Evolutionary conservation across 441 rosid genomes (phyloP), one percentile per base, ranked within the genome.

Genomic region (Mallotus japonicus): DNA sequence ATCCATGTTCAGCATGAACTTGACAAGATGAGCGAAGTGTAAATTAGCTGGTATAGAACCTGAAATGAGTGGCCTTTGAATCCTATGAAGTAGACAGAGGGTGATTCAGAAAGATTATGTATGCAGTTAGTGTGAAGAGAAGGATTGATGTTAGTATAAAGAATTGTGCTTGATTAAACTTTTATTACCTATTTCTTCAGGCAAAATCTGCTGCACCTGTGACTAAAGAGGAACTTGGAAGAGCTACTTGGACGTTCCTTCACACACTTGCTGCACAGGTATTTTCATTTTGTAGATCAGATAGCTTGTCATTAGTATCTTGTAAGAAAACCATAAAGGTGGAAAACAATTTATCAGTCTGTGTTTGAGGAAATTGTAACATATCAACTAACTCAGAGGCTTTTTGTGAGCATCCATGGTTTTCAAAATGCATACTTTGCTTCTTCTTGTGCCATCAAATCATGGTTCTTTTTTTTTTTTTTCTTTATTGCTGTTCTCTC

Each of bases 261-360:
- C 99, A 91, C 83, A 92, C 97, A 67, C 93, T 95, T 72, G 97
- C 87, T 65, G 97, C 97, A 24, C 99, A 95, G 97, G 97, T 94
- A 66, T 68, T 76, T 14, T 16, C 44, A 16, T 59, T 28, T 32
- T n/a, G n/a, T n/a, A 61, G 24, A 67, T 49, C 13, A 62, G 32
- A 47, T 50, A 17, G 24, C 9, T 17, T 65, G 2, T 17, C 11
- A 72, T 5, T 28, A 65, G 57, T 15, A 11, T 28, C 60, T 62
- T 22, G 50, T 11, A 34, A 34, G 46, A 14, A n/a, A 44, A 44
- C 2, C 7, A 44, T 0, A 44, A 8, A 44, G 12, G 12, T 44
- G 49, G 49, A 44, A 8, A 44, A 44, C 40, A 37, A 6, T 37
- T 37, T 37, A 37, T 37, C 40, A 37, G 40, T 37, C 40, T 37